Conservation (phyloP, 2,329 filamentous ascomycete genomes). For the Harringtonia lauricola region DNA sequence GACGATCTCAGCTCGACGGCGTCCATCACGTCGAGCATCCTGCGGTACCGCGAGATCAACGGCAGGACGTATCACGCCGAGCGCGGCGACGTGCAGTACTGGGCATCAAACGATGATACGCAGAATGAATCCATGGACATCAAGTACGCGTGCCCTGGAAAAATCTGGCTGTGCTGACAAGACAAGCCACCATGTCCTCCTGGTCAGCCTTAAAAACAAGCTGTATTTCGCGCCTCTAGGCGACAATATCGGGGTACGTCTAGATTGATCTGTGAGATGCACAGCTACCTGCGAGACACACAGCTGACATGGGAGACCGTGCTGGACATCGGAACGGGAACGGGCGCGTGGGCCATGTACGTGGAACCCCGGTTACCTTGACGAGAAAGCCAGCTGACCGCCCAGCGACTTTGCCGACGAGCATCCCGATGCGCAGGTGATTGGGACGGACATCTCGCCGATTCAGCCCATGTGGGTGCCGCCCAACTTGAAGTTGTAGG, state of each 20-base stretch:
- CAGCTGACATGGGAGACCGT: conserved; percentile 1
- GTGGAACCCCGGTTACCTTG: not conserved
- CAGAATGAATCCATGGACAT: conserved; percentile 22
- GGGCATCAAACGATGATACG: conserved; percentile 18
- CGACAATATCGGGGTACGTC: conserved; percentile 1
- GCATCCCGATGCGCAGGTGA: conserved; percentile 31
- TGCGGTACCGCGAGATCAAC: conserved; percentile 17
- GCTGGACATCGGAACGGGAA: conserved; percentile 4
- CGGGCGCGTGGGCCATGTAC: conserved; percentile 30
- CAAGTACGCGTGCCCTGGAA: conserved; percentile 7
- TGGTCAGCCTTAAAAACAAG: conserved; percentile 13
- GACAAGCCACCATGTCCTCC: conserved; percentile 16
- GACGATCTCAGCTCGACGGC: conserved; percentile 14
- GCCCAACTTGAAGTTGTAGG: conserved; percentile 34
- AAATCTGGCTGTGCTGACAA: not conserved
- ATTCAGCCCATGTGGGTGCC: conserved; percentile 47
- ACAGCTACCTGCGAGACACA: not conserved
- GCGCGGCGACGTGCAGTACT: conserved; percentile 10
- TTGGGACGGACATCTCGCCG: conserved; percentile 44
- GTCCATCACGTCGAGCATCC: conserved; percentile 18
- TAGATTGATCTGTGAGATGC: too few species aligned
- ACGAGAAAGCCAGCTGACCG: not conserved
- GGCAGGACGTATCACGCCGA: conserved; percentile 10
- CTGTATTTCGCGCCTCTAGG: conserved; percentile 16
- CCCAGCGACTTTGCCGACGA: conserved; percentile 36